phyloP scores from a whole-genome alignment of 495 filamentous ascomycete genomes.

The Trichoderma gamsii region DNA sequence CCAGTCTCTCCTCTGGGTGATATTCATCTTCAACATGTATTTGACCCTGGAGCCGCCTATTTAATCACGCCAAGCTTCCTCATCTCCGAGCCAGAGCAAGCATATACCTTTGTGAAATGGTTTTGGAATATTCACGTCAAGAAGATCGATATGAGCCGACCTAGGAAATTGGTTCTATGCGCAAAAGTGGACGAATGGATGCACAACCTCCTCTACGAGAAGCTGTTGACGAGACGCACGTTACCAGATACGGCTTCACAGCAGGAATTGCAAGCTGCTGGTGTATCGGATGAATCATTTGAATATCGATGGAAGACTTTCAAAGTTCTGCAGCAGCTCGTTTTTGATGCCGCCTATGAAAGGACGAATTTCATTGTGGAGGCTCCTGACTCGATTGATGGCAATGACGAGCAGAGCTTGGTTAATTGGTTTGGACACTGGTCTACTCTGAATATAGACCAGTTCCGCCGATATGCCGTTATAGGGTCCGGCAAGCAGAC shows the following conservation, averaged over 20 bases:
- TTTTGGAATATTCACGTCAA: constrained; percentile 32
- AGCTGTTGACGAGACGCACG: neutral
- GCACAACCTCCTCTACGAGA: constrained; percentile 19
- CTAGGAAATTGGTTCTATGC: neutral
- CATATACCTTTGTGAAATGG: constrained; percentile 52
- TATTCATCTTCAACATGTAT: constrained; percentile 42
- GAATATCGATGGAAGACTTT: neutral
- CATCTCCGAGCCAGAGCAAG: constrained; percentile 43
- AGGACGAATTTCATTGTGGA: constrained; percentile 20
- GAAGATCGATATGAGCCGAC: neutral
- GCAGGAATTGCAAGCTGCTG: neutral
- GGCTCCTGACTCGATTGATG: constrained; percentile 39
- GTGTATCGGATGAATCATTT: neutral
- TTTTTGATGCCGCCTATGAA: neutral
- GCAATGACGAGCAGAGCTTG: constrained; percentile 47
- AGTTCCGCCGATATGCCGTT: constrained; percentile 42
- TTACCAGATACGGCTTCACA: neutral
- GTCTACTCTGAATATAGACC: constrained; percentile 40
- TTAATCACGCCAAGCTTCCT: constrained; percentile 61
- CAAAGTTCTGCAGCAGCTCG: neutral
- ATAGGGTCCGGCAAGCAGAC: constrained; percentile 35
- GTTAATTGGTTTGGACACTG: constrained; percentile 51
- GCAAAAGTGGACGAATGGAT: constrained; percentile 14
- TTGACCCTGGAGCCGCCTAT: constrained; percentile 51
- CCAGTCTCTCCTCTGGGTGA: neutral